A percentile compares a stretch with the other conserved stretches of the same genome.
phyloP scores from a whole-genome alignment of 768 basidiomycete species.

The Phanerochaete carnosa region DNA sequence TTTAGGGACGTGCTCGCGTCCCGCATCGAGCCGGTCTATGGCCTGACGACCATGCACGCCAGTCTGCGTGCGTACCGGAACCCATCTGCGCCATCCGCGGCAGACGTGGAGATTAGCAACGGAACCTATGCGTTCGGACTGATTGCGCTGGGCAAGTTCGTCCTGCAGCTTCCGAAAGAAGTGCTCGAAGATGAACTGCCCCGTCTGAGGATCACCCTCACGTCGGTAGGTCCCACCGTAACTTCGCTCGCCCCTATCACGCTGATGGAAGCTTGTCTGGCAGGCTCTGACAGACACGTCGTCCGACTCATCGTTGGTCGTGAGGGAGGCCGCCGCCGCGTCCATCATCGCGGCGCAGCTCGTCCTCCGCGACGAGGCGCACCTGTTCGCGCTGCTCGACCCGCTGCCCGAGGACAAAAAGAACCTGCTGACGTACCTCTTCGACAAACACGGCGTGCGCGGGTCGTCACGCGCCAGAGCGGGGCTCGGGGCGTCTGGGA shows the following conservation, averaged over 20 bases:
- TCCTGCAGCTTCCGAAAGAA: conserved; percentile 75
- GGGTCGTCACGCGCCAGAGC: conserved; percentile 27
- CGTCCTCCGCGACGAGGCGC: conserved; percentile 78
- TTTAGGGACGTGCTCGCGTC: conserved; percentile 73
- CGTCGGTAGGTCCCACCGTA: conserved; percentile 44
- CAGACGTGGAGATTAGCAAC: conserved; percentile 53
- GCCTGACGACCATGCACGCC: conserved; percentile 78
- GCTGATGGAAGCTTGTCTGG: conserved; percentile 1
- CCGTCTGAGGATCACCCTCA: conserved; percentile 66
- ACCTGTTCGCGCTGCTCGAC: conserved; percentile 76
- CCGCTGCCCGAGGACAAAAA: conserved; percentile 88
- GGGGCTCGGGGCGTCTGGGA: conserved; percentile 38
- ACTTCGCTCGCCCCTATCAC: not conserved
- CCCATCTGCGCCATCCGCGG: conserved; percentile 38
- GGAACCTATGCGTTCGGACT: conserved; percentile 79
- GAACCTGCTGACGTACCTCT: conserved; percentile 84
- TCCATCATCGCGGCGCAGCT: conserved; percentile 82
- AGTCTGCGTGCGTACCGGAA: conserved; percentile 62
- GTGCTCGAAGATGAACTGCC: conserved; percentile 88
- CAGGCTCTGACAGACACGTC: conserved; percentile 68
- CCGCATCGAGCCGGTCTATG: conserved; percentile 80
- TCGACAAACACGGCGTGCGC: conserved; percentile 81
- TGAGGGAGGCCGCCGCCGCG: conserved; percentile 81
- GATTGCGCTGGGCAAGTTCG: conserved; percentile 80
- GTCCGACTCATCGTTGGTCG: conserved; percentile 53